Evolutionary conservation across 108 stramenopile genomes (phyloP).

Genomic region (Cyclostephanos invisitatus): DNA sequence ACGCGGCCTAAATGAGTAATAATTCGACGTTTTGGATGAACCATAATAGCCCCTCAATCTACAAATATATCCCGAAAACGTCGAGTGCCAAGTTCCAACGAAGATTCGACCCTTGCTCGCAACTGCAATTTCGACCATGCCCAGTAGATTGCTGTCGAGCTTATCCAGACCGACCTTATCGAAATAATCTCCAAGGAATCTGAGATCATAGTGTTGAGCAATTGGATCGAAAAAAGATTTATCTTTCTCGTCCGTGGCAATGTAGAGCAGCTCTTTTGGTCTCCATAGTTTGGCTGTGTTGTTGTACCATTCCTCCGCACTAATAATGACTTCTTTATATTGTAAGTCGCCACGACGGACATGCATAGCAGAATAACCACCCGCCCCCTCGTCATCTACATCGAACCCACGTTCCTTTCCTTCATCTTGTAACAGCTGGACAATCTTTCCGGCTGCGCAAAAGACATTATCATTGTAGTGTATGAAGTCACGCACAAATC

Average conservation of each 20-base stretch:
- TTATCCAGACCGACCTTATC: constrained; percentile 61
- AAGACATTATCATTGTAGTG: constrained; percentile 84
- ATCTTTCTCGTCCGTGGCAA: constrained; percentile 89
- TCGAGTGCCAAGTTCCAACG: constrained; percentile 92
- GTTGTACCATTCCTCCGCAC: constrained; percentile 75
- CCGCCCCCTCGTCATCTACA: constrained; percentile 65
- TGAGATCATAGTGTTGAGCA: constrained; percentile 61
- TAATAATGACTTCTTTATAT: constrained; percentile 78
- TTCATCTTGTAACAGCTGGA: constrained; percentile 72
- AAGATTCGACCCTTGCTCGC: constrained; percentile 83
- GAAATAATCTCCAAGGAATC: constrained; percentile 78
- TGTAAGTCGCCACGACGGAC: constrained; percentile 88
- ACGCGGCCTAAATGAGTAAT: constrained; percentile 61
- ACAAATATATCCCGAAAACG: constrained; percentile 94
- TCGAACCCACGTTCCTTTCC: constrained; percentile 50
- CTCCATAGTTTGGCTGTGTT: constrained; percentile 74
- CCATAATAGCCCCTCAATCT: constrained; percentile 83
- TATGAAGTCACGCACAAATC: constrained; percentile 86
- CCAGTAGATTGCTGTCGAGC: constrained; percentile 82
- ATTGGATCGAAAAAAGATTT: constrained; percentile 86
- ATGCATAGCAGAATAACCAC: constrained; percentile 83
- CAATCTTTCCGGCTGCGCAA: constrained; percentile 88
- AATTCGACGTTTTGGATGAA: constrained; percentile 64
- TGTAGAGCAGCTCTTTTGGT: constrained; percentile 68
- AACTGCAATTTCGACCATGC: constrained; percentile 93